These are phyloP conservation scores for Lichtheimia ramosa DNA, from an alignment of 371 early-diverging fungal species.

Conservation along the genomic window DNA sequence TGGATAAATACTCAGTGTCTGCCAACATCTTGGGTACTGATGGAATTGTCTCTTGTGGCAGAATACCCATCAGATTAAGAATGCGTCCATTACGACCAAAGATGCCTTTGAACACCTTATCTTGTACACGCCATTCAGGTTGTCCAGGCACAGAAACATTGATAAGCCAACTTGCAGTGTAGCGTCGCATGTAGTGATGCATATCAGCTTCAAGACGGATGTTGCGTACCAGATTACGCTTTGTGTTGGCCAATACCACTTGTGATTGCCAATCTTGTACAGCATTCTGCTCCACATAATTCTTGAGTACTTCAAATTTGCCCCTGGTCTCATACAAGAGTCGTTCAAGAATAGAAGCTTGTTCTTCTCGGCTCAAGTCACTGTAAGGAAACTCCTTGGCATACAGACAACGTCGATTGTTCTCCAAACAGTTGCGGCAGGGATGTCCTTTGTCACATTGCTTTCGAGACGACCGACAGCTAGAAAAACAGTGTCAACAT, in stretches of 20 bases:
- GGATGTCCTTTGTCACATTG: constrained; percentile 27
- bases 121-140: constrained; percentile 20
- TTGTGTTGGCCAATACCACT: constrained; percentile 17
- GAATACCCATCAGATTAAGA: constrained; percentile 8
- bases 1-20: constrained; percentile 7
- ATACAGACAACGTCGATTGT: constrained; percentile 24
- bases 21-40: constrained; percentile 11
- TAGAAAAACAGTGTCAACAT: constrained; percentile 6
- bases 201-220: constrained; percentile 25
- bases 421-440: constrained; percentile 21
- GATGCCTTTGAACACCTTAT: constrained; percentile 12
- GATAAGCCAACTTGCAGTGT: constrained; percentile 17
- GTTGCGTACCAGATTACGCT: constrained; percentile 16
- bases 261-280: constrained; percentile 18
- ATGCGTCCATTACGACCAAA: constrained; percentile 22
- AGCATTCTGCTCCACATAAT: constrained; percentile 14
- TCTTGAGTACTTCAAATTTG: constrained; percentile 17
- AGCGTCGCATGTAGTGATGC: constrained; percentile 18
- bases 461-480: constrained; percentile 26
- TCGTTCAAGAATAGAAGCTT: constrained; percentile 22
- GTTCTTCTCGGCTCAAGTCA: constrained; percentile 13
- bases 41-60: constrained; percentile 18
- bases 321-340: constrained; percentile 20
- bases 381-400: constrained; percentile 24
- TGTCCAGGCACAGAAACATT: constrained; percentile 14